Percentiles rank a stretch among this genome's conserved stretches.
Evolutionary conservation across 257 asterid species (phyloP).

Genomic region (Rauvolfia tetraphylla): DNA sequence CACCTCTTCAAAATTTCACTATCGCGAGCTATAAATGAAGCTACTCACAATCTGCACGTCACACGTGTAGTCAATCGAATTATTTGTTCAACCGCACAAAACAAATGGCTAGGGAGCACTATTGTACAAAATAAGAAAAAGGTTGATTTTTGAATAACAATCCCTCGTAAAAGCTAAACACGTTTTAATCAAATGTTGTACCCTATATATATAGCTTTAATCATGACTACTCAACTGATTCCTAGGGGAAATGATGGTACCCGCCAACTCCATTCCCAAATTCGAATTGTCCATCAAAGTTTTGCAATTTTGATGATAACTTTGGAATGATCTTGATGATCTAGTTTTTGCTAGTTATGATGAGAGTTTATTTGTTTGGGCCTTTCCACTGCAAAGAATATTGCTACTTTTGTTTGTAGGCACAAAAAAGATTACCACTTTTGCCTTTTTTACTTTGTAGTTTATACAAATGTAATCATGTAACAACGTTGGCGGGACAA

Average conservation of each 20-base stretch:
- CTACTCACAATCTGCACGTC: too few species aligned
- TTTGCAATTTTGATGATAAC: background rate
- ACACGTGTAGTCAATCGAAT: background rate
- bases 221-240: background rate
- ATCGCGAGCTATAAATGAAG: too few species aligned
- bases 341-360: background rate
- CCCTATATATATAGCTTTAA: background rate
- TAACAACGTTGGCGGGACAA: slow-evolving; percentile 48
- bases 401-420: background rate
- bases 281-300: background rate
- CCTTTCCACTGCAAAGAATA: background rate
- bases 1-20: too few species aligned
- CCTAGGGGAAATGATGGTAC: background rate
- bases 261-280: background rate
- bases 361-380: background rate
- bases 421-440: background rate
- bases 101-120: background rate
- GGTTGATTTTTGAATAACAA: background rate
- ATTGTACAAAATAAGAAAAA: background rate
- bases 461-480: slow-evolving; percentile 32
- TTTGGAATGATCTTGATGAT: background rate
- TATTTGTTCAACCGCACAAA: background rate
- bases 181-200: background rate
- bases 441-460: background rate
- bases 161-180: background rate